Evolutionary conservation across 2,329 filamentous ascomycete species (phyloP), one percentile per base, ranked within the genome.

Genomic region (Alternaria brassicae): DNA sequence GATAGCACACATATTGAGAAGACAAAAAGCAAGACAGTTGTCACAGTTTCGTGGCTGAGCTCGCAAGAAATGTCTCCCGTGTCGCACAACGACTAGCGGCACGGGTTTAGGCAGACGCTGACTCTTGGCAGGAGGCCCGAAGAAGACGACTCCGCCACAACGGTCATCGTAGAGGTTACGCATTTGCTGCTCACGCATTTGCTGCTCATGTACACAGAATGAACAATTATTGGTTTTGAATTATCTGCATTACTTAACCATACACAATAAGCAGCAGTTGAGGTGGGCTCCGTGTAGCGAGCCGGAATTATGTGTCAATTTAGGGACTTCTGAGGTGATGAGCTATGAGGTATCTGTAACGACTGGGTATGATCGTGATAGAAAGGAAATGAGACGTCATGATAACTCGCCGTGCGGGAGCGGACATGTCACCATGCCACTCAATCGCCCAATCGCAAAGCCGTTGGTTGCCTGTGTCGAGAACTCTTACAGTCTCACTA

Each of bases 391-490:
- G 27, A 23, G 19, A 53, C 17, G 4, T 23, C 3, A 30, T 19
- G 41, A 13, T 10, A 25, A n/a, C 30, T 34, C 27, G 21, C 30
- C 10, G 6, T 17, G 13, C 28, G 44, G 45, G 50, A 61, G 50
- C 58, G 39, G 55, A 28, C 49, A 51, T 47, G 44, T 25, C 58
- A 48, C 45, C 45, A 40, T 54, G 45, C 58, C 54, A 51, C 32
- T 54, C 47, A 25, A 48, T 32, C 36, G 32, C 12, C 2, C 23
- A 30, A 17, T n/a, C 25, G 23, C 21, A 28, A 28, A 8, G 10
- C 30, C 19, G 27, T 9, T 3, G 17, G 27, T 9, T 3, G 17
- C 7, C 39, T 39, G 12, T 25, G 17, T 23, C 19, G 23, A 37
- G 37, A 45, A 21, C 3, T 42, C 37, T 28, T 9, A 5, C 23